phyloP scores from a whole-genome alignment of 805 yeast species.

The Naumovozyma baii region DNA sequence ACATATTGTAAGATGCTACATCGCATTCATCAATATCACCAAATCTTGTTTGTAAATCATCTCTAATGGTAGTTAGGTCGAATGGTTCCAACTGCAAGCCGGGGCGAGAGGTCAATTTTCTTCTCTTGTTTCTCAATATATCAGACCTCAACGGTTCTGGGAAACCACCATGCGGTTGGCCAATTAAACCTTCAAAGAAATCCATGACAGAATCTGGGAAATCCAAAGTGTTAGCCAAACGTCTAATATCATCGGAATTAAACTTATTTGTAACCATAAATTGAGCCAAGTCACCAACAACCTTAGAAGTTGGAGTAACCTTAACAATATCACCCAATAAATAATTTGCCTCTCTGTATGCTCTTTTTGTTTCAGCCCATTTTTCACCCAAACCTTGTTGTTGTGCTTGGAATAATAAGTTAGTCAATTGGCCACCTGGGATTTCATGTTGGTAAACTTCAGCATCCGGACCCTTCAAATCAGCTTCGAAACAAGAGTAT shows the following conservation, averaged over 20 bases:
- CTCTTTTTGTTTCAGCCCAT: constrained; percentile 90
- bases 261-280: constrained; percentile 95
- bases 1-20: constrained; percentile 91
- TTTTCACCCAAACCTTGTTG: constrained; percentile 93
- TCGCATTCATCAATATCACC: constrained; percentile 74
- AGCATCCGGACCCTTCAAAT: constrained; percentile 97
- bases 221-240: constrained; percentile 79
- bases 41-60: constrained; percentile 64
- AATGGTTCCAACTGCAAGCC: constrained; percentile 80
- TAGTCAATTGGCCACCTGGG: constrained; percentile 98
- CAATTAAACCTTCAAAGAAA: constrained; percentile 97
- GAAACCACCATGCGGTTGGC: constrained; percentile 98
- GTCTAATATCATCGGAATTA: constrained; percentile 69
- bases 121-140: constrained; percentile 81
- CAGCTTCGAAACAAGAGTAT: constrained; percentile 94
- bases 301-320: constrained; percentile 97
- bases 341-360: constrained; percentile 81
- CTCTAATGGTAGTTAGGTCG: constrained; percentile 58
- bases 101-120: constrained; percentile 78
- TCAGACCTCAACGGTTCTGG: constrained; percentile 95
- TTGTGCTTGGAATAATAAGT: constrained; percentile 94
- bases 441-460: constrained; percentile 96
- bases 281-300: constrained; percentile 96
- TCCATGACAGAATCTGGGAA: constrained; percentile 97
- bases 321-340: constrained; percentile 91